These are phyloP conservation scores for Entoloma clypeatum DNA, from an alignment of 1,284 basidiomycete species.

Conservation along the genomic window DNA sequence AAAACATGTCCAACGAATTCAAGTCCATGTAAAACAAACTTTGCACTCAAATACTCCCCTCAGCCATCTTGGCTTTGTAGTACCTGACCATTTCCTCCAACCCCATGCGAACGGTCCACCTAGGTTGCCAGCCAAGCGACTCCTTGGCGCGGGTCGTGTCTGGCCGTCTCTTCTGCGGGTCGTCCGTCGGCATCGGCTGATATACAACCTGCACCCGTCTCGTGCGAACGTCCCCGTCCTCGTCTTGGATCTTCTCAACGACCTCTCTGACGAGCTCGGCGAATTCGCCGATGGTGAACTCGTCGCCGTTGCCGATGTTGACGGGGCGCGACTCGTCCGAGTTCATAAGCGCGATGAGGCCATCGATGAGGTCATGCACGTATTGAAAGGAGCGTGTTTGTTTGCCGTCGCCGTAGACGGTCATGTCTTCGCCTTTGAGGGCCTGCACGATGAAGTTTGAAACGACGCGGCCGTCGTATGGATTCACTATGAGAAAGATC, in stretches of 20 bases:
- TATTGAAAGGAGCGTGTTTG: constrained; percentile 98
- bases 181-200: constrained; percentile 87
- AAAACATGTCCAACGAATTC: background rate
- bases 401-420: constrained; percentile 93
- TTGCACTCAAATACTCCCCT: constrained; percentile 60
- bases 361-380: constrained; percentile 79
- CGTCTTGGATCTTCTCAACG: constrained; percentile 84
- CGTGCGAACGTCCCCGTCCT: constrained; percentile 61
- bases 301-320: constrained; percentile 92
- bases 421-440: constrained; percentile 92
- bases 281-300: constrained; percentile 93
- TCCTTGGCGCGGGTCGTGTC: constrained; percentile 90
- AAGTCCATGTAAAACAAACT: no score
- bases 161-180: constrained; percentile 90
- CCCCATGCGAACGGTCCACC: constrained; percentile 89
- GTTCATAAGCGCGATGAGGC: constrained; percentile 91
- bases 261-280: constrained; percentile 85
- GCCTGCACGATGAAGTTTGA: constrained; percentile 99
- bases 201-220: constrained; percentile 73
- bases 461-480: constrained; percentile 93
- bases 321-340: constrained; percentile 86
- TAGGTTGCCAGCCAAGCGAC: constrained; percentile 88
- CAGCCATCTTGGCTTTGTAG: constrained; percentile 83
- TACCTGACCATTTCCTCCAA: constrained; percentile 91
- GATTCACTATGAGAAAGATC: constrained; percentile 75